These are phyloP conservation scores for Emergomyces orientalis DNA, from an alignment of 2,329 filamentous ascomycete genomes.

Conservation along the genomic window DNA sequence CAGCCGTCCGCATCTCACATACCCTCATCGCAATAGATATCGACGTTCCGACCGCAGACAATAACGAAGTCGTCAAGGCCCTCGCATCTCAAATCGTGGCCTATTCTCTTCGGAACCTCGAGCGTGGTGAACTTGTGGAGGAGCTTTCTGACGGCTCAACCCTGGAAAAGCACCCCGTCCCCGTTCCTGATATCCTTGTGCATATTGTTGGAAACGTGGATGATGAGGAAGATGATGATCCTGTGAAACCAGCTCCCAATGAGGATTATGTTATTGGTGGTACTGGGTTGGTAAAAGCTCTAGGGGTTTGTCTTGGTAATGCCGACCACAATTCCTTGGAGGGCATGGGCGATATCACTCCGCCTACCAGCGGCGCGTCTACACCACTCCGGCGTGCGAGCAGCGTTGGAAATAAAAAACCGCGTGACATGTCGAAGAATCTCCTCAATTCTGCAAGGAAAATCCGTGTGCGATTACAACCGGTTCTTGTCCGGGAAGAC, in stretches of 20 bases:
- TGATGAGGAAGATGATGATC: constrained; percentile 38
- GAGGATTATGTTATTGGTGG: constrained; percentile 95
- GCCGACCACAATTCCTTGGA: constrained; percentile 43
- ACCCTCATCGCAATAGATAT: constrained; percentile 85
- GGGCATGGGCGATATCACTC: constrained; percentile 30
- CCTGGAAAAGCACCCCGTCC: constrained; percentile 42
- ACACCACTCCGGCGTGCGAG: constrained; percentile 46
- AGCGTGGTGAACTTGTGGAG: constrained; percentile 61
- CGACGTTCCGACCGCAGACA: constrained; percentile 69
- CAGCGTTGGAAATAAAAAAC: constrained; percentile 50
- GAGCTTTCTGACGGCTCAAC: constrained; percentile 36
- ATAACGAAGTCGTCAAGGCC: constrained; percentile 85
- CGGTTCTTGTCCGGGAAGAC: constrained; percentile 68
- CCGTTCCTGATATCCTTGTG: constrained; percentile 73
- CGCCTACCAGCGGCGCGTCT: constrained; percentile 43
- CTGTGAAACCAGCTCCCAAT: constrained; percentile 64
- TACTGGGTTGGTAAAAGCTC: constrained; percentile 86
- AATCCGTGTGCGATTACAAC: constrained; percentile 73
- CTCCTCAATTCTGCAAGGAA: constrained; percentile 79
- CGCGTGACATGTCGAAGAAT: constrained; percentile 89
- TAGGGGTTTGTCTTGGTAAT: constrained; percentile 83
- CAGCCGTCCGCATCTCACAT: constrained; percentile 72
- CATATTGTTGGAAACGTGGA: constrained; percentile 71
- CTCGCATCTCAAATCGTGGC: constrained; percentile 90
- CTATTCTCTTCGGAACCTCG: constrained; percentile 87